Percentiles rank a stretch among this genome's conserved stretches.
These are phyloP conservation scores for Solanum chilense DNA, from an alignment of 257 asterid genomes.

Conservation along the genomic window DNA sequence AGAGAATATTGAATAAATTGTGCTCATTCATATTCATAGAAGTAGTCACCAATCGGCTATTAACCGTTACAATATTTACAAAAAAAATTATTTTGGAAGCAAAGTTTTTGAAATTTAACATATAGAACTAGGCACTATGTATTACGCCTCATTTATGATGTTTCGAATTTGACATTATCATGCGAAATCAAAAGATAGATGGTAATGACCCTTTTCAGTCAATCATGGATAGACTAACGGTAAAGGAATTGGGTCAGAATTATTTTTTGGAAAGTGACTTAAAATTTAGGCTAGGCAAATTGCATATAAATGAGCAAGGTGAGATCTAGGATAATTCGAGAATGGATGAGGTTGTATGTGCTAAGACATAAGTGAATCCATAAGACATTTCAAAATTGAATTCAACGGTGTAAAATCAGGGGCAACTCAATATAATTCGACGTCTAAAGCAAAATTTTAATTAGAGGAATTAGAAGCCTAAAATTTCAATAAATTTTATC, in stretches of 20 bases:
- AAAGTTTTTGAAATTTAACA: neutral
- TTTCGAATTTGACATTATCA: neutral
- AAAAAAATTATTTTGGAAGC: neutral
- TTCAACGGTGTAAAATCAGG: neutral
- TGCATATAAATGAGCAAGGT: neutral
- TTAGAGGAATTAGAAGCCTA: too few species aligned
- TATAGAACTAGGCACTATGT: neutral
- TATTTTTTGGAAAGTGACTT: neutral
- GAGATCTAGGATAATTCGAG: neutral
- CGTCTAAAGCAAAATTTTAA: too few species aligned
- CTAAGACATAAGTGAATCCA: neutral
- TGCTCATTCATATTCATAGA: neutral
- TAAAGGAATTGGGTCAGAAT: neutral
- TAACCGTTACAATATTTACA: neutral
- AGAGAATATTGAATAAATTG: neutral
- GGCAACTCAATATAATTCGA: too few species aligned
- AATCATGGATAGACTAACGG: neutral
- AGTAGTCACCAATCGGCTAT: neutral
- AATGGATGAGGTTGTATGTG: neutral
- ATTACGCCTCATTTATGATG: neutral
- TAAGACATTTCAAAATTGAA: neutral
- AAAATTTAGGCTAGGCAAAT: neutral
- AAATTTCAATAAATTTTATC: too few species aligned
- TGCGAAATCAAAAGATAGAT: neutral
- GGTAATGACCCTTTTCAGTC: too few species aligned